Percentiles rank a stretch among this genome's conserved stretches.
Evolutionary conservation across 1,284 basidiomycete species (phyloP).

Genomic region (Puccinia coronata): DNA sequence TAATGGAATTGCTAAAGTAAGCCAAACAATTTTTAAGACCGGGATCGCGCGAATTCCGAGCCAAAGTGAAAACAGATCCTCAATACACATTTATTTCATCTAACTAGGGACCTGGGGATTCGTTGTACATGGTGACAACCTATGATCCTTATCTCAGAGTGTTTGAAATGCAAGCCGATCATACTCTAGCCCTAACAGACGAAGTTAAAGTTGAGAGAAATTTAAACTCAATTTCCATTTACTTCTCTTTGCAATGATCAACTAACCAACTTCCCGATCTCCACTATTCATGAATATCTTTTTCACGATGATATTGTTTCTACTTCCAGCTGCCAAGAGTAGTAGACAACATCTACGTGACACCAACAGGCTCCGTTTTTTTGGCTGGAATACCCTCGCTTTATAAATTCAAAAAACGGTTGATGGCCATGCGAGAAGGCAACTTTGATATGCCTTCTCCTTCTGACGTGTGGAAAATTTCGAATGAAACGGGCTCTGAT

Average conservation of each 20-base stretch:
- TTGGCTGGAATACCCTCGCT: constrained; percentile 39
- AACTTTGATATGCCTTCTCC: constrained; percentile 22
- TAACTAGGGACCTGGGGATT: constrained; percentile 26
- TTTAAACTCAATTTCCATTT: not conserved
- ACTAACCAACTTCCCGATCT: not conserved
- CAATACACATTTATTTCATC: not conserved
- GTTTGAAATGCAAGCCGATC: constrained; percentile 44
- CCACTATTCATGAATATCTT: not conserved
- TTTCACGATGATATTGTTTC: not conserved
- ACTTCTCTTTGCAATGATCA: not conserved
- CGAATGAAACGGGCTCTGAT: constrained; percentile 35
- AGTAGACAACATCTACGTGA: constrained; percentile 44
- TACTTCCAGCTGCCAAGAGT: constrained; percentile 31
- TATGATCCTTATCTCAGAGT: constrained; percentile 30
- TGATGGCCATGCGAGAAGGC: not conserved
- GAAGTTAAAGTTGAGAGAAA: constrained; percentile 36
- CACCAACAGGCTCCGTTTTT: constrained; percentile 28
- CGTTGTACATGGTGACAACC: constrained; percentile 36
- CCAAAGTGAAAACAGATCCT: not conserved
- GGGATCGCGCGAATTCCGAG: not conserved
- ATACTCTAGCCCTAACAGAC: constrained; percentile 41
- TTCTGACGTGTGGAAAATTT: constrained; percentile 43
- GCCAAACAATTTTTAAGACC: not conserved
- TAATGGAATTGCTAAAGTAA: constrained; percentile 46
- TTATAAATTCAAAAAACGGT: not conserved